A percentile compares a stretch with the other conserved stretches of the same genome.
phyloP scores from a whole-genome alignment of 2,329 filamentous ascomycete genomes.

The Ilyonectria sp. region DNA sequence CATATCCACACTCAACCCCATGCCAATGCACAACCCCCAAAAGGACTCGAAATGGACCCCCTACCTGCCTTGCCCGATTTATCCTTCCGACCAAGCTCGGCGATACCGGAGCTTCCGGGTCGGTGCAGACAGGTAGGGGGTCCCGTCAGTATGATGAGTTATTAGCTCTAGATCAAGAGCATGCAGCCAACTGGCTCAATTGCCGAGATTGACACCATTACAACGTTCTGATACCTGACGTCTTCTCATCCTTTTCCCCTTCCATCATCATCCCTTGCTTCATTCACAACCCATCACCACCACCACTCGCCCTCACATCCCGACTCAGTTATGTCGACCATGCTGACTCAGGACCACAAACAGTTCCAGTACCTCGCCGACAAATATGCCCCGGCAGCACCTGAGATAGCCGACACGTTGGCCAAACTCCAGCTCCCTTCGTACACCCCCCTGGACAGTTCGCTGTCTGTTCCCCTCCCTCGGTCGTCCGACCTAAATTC shows the following conservation, averaged over 20 bases:
- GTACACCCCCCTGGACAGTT: conserved; percentile 64
- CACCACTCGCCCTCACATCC: neutral
- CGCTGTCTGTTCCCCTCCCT: conserved; percentile 68
- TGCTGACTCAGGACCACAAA: conserved; percentile 44
- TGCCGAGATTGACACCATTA: conserved; percentile 72
- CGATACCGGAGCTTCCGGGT: conserved; percentile 44
- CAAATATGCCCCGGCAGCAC: conserved; percentile 76
- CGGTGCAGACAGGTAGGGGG: conserved; percentile 20
- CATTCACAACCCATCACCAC: conserved; percentile 2
- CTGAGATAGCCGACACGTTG: conserved; percentile 77
- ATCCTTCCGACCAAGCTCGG: conserved; percentile 36
- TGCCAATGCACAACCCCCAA: conserved; percentile 20
- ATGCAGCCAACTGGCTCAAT: conserved; percentile 63
- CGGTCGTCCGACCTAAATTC: conserved; percentile 59
- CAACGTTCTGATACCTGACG: conserved; percentile 58
- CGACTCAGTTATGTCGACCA: conserved; percentile 33
- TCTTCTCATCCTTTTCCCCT: conserved; percentile 14
- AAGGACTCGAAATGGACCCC: conserved; percentile 14
- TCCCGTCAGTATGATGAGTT: conserved; percentile 57
- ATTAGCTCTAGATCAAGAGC: conserved; percentile 92
- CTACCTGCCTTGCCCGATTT: conserved; percentile 21
- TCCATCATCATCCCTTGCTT: conserved; percentile 25
- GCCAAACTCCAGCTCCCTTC: conserved; percentile 77
- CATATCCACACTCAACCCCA: conserved; percentile 22
- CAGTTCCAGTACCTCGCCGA: conserved; percentile 77